Evolutionary conservation across 2,329 filamentous ascomycete species (phyloP).

Genomic region (Pseudocercospora fuligena): DNA sequence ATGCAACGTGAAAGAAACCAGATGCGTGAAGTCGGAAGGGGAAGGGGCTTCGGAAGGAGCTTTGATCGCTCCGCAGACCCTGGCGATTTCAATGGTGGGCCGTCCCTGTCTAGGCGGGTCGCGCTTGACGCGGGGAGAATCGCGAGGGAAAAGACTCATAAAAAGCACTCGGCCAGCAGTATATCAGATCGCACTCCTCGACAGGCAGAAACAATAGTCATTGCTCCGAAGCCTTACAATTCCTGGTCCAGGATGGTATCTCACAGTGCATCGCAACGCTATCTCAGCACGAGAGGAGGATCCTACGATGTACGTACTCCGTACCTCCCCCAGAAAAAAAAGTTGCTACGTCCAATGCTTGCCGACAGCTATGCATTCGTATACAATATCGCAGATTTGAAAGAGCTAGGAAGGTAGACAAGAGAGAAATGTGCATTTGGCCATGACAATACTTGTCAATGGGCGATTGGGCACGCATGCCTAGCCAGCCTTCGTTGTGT

Average conservation of each 20-base stretch:
- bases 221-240: background rate
- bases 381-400: background rate
- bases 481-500: background rate
- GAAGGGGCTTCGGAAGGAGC: background rate
- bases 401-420: background rate
- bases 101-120: too few species aligned
- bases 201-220: too few species aligned
- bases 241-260: constrained; percentile 31
- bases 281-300: constrained; percentile 66
- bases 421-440: background rate
- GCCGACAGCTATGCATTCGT: background rate
- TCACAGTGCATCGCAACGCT: constrained; percentile 62
- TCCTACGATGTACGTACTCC: constrained; percentile 61
- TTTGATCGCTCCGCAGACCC: background rate
- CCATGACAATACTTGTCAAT: background rate
- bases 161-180: background rate
- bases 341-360: constrained; percentile 1
- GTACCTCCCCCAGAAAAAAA: constrained; percentile 8
- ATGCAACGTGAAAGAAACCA: background rate
- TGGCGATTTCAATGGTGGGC: background rate
- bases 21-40: background rate
- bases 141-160: background rate
- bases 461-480: background rate
- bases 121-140: too few species aligned
- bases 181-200: background rate